These are phyloP conservation scores for Chaetothyriales sp. DNA, from an alignment of 2,329 filamentous ascomycete genomes.

Conservation along the genomic window DNA sequence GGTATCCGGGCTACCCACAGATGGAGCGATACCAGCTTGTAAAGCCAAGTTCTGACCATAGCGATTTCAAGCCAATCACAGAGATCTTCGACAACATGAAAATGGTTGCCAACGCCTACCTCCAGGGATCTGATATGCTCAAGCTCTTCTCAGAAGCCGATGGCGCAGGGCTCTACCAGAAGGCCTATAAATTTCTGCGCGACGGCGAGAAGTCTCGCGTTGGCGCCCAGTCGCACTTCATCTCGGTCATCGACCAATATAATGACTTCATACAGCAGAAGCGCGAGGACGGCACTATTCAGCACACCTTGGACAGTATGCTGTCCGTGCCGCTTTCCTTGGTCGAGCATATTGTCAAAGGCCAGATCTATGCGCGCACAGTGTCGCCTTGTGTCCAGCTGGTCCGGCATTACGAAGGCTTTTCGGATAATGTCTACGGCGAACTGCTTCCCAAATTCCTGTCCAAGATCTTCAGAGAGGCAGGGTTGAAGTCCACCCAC, in stretches of 20 bases:
- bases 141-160: conserved; percentile 57
- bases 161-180: conserved; percentile 52
- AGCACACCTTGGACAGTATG: conserved; percentile 54
- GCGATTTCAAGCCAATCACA: conserved; percentile 49
- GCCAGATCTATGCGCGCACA: conserved; percentile 77
- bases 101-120: conserved; percentile 60
- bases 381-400: conserved; percentile 80
- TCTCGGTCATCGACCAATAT: conserved; percentile 59
- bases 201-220: conserved; percentile 39
- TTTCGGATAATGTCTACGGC: conserved; percentile 87
- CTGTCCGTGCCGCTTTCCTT: conserved; percentile 58
- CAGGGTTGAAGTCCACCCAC: conserved; percentile 64
- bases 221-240: conserved; percentile 50
- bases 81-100: conserved; percentile 59
- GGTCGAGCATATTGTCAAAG: conserved; percentile 62
- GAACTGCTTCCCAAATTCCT: conserved; percentile 79
- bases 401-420: conserved; percentile 73
- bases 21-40: conserved; percentile 68
- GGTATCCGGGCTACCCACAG: conserved; percentile 65
- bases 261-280: conserved; percentile 56
- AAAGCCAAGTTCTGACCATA: conserved; percentile 61
- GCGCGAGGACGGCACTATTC: conserved; percentile 57
- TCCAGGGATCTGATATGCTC: conserved; percentile 54
- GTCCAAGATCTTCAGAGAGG: conserved; percentile 65
- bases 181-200: conserved; percentile 60